Conservation (phyloP, 805 yeast species). For the Schwanniomyces occidentalis region DNA sequence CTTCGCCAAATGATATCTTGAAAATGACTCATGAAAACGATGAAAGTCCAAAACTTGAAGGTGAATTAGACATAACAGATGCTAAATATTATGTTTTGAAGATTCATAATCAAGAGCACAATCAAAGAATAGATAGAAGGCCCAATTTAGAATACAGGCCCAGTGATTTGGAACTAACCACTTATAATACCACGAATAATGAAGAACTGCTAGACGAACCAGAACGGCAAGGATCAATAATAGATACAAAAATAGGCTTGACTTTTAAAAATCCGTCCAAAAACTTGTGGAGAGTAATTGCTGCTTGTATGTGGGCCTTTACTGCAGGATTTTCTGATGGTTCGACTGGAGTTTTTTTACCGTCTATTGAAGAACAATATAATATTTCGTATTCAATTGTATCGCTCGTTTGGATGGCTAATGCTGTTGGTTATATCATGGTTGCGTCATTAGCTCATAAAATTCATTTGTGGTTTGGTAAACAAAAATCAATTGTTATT, state of each 20-base stretch:
- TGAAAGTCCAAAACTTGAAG: too few species aligned
- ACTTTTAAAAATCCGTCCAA: constrained; percentile 36
- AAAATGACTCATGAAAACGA: too few species aligned
- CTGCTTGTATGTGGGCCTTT: constrained; percentile 42
- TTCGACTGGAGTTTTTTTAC: constrained; percentile 62
- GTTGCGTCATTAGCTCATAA: constrained; percentile 51
- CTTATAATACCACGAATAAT: background rate
- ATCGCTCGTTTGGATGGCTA: constrained; percentile 58
- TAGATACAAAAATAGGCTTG: constrained; percentile 3
- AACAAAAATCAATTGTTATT: constrained; percentile 34
- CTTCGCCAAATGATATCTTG: too few species aligned
- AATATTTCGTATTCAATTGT: constrained; percentile 51
- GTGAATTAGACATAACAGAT: too few species aligned
- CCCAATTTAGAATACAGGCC: constrained; percentile 5
- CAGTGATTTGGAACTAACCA: constrained; percentile 2
- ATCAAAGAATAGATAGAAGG: constrained; percentile 5
- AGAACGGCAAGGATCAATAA: too few species aligned
- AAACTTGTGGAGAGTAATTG: constrained; percentile 42
- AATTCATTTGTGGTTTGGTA: constrained; percentile 42
- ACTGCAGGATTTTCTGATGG: constrained; percentile 52
- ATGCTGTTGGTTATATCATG: constrained; percentile 54
- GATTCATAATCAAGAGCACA: too few species aligned
- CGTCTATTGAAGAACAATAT: constrained; percentile 51
- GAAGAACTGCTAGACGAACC: constrained; percentile 1
- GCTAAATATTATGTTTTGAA: too few species aligned